Base-by-base conservation (phyloP, 768 basidiomycete species). In the Arthromyces matolae region DNA sequence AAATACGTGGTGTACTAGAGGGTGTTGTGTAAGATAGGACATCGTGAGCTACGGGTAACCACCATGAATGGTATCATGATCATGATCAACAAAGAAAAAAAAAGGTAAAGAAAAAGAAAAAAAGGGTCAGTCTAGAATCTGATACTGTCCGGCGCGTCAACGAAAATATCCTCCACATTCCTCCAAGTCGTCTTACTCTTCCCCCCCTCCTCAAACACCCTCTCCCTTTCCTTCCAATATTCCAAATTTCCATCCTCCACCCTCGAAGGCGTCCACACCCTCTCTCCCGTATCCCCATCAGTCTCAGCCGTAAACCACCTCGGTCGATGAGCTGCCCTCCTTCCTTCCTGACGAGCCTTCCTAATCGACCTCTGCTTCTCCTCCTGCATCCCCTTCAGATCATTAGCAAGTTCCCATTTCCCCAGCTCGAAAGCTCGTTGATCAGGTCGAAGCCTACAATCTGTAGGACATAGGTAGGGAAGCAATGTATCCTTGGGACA, bases 381-480 rank as follows among this genome's bases (percentile, higher is more conserved):
- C 62, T 97, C 94, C 62, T 92, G 89, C 58, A 69, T 70, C 32
- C 74, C 70, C 72, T 92, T 97, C 60, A 89, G 71, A 48, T 74
- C 79, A 63, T 89, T 96, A 49, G 88, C 92, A 38, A 79, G 74
- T 58, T 89, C 92, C 57, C 92, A 94, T 60, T 78, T 74, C 34
- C 92, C 94, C 55, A 84, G 61, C 72, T 98, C 94, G 64, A 98
- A 97, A 20, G 94, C 93, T 22, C 94, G 78, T 63, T 96, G 93
- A 62, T 98, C 94, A 0, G 93, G 93, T 0, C 94, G 80, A 22
- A 96, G 66, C 3, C 95, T 80, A 61, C 93, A 97, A 66, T 98
- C 94, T 3, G 94, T 97, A 1, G 91, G 89, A 23, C 84, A 84
- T 2, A 98, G 55, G 63, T 79, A 90, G 4, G 83, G 81, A 48